These are phyloP conservation scores for Hypomontagnella submonticulosa DNA, from an alignment of 495 filamentous ascomycete genomes.

Conservation along the genomic window DNA sequence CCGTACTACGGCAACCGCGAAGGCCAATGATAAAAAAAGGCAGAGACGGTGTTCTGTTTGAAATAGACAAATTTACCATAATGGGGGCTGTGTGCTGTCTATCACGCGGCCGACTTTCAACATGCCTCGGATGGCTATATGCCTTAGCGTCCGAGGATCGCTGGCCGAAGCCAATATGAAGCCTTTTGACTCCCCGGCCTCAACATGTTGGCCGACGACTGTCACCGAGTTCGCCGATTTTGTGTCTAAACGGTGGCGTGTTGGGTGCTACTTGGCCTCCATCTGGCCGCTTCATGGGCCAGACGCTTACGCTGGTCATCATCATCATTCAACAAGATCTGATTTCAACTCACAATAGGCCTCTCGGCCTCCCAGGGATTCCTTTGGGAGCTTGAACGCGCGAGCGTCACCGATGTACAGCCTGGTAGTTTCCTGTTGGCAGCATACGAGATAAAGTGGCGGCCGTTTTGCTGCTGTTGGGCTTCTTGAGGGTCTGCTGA, in stretches of 20 bases:
- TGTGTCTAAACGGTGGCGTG: constrained; percentile 67
- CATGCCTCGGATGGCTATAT: too few species aligned
- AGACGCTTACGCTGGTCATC: constrained; percentile 28
- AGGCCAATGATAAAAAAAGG: too few species aligned
- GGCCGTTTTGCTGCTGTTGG: constrained; percentile 72
- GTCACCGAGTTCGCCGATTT: constrained; percentile 64
- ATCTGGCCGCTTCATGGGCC: constrained; percentile 68
- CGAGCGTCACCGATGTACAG: constrained; percentile 50
- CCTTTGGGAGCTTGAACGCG: constrained; percentile 20
- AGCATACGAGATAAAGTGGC: constrained; percentile 42
- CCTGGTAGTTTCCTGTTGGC: constrained; percentile 52
- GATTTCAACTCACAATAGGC: constrained; percentile 57
- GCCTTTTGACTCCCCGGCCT: too few species aligned
- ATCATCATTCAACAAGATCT: constrained; percentile 45
- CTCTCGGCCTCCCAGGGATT: constrained; percentile 59
- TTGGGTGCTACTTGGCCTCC: constrained; percentile 60
- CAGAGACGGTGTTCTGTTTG: too few species aligned
- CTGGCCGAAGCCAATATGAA: too few species aligned
- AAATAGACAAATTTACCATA: too few species aligned
- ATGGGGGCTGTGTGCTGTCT: too few species aligned
- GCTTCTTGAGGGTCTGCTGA: constrained; percentile 58
- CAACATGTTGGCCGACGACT: constrained; percentile 45
- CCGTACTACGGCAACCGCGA: too few species aligned
- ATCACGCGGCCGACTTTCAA: too few species aligned
- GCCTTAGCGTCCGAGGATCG: too few species aligned